Evolutionary conservation across 345 rosid species (phyloP).

Genomic region (Brassica carinata): DNA sequence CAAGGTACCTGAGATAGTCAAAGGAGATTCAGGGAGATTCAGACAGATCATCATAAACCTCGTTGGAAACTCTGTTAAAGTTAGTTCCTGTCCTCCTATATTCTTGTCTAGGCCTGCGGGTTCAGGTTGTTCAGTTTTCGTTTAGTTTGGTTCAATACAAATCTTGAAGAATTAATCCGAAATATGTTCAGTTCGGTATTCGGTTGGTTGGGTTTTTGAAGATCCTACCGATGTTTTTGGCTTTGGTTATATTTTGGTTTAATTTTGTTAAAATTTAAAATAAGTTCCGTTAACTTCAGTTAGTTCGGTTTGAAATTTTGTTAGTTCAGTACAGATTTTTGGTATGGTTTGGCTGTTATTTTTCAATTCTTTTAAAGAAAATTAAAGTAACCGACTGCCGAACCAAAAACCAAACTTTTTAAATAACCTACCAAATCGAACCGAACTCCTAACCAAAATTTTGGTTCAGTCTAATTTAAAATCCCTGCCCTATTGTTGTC

Average conservation of each 20-base stretch:
- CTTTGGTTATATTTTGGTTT: not conserved
- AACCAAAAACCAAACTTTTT: not conserved
- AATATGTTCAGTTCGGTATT: too few relatives aligned
- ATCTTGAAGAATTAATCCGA: too few relatives aligned
- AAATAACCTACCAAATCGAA: not conserved
- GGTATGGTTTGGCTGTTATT: not conserved
- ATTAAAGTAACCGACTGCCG: not conserved
- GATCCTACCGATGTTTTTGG: not conserved
- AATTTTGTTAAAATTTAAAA: not conserved
- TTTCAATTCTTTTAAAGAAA: not conserved
- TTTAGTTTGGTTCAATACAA: too few relatives aligned
- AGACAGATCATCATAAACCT: slow-evolving; percentile 95
- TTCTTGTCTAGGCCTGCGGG: not conserved
- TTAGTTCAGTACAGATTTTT: not conserved
- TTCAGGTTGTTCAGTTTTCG: not conserved
- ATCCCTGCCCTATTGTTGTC: not conserved
- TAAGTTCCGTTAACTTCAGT: not conserved
- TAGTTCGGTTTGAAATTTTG: not conserved
- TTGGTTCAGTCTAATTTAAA: not conserved
- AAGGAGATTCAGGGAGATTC: slow-evolving; percentile 96
- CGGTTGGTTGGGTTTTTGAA: not conserved
- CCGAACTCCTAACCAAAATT: not conserved
- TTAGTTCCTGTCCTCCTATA: slow-evolving; percentile 40
- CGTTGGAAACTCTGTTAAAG: slow-evolving; percentile 97
- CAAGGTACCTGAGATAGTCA: slow-evolving; percentile 80